These are phyloP conservation scores for Ceriops tagal DNA, from an alignment of 345 rosid species.

Conservation along the genomic window DNA sequence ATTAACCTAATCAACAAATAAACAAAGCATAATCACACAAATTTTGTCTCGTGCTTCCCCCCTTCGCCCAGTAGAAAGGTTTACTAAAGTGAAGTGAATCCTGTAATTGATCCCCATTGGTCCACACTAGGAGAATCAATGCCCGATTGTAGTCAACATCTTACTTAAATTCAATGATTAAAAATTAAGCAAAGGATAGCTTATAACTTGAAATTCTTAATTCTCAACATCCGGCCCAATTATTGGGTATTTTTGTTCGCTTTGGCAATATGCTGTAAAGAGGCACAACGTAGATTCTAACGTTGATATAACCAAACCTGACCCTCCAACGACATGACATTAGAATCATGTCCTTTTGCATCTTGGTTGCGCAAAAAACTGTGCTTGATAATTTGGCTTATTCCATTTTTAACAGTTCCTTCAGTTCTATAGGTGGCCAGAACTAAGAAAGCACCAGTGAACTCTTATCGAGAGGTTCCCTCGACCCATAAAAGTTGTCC, in stretches of 20 bases:
- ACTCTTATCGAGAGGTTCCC: neutral
- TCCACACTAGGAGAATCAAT: constrained; percentile 1
- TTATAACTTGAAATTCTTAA: neutral
- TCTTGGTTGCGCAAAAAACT: constrained; percentile 2
- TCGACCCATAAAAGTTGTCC: neutral
- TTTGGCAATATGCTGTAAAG: too few relatives aligned
- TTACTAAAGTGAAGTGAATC: neutral
- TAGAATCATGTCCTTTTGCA: neutral
- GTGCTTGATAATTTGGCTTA: neutral
- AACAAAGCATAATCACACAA: constrained; percentile 36
- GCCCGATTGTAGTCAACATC: neutral
- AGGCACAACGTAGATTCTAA: too few relatives aligned
- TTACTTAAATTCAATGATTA: neutral
- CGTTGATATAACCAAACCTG: too few relatives aligned
- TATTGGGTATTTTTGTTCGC: neutral
- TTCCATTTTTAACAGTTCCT: neutral
- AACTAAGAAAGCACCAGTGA: neutral
- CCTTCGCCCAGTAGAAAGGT: neutral
- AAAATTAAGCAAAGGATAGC: neutral
- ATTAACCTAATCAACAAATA: constrained; percentile 1
- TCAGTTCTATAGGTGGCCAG: neutral
- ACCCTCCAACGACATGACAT: too few relatives aligned
- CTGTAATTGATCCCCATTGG: constrained; percentile 4
- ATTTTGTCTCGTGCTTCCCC: constrained; percentile 39
- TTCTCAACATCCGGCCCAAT: too few relatives aligned